phyloP scores from a whole-genome alignment of 495 filamentous ascomycete genomes.

The Penicillium bovifimosum region DNA sequence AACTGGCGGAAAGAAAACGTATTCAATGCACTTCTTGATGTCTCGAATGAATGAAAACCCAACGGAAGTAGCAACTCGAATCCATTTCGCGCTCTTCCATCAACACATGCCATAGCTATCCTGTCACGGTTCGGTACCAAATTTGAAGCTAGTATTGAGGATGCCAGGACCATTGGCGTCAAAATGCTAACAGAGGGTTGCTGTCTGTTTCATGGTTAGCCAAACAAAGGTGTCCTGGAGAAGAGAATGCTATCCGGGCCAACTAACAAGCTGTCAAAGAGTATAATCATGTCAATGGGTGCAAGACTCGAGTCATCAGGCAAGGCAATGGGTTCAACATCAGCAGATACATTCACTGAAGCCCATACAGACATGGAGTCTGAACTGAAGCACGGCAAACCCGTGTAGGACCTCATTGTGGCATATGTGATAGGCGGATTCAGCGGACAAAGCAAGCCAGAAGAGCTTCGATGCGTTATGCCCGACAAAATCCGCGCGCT shows the following conservation, averaged over 20 bases:
- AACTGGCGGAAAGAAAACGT: constrained; percentile 6
- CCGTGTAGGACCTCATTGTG: constrained; percentile 14
- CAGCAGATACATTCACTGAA: constrained; percentile 20
- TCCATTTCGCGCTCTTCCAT: not conserved
- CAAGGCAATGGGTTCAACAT: constrained; percentile 16
- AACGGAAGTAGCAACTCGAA: constrained; percentile 20
- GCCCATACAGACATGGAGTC: constrained; percentile 15
- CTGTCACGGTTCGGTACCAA: constrained; percentile 14
- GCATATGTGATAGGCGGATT: constrained; percentile 19
- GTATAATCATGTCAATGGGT: constrained; percentile 22
- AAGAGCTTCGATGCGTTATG: not conserved
- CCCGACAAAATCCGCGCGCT: not conserved
- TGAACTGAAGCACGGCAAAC: constrained; percentile 7
- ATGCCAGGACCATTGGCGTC: constrained; percentile 13
- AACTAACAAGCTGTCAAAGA: constrained; percentile 22
- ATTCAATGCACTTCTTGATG: constrained; percentile 9
- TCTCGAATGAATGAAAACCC: constrained; percentile 20
- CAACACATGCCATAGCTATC: constrained; percentile 14
- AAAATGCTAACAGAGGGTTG: constrained; percentile 11
- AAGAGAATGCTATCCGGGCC: not conserved
- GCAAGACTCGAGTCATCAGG: constrained; percentile 13
- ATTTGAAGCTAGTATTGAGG: constrained; percentile 13
- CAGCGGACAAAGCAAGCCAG: constrained; percentile 10
- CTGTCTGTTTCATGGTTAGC: constrained; percentile 6
- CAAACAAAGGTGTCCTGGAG: not conserved